Percentiles rank a stretch among this genome's conserved stretches.
Evolutionary conservation across 345 rosid genomes (phyloP).

Genomic region (Arabidopsis suecica): DNA sequence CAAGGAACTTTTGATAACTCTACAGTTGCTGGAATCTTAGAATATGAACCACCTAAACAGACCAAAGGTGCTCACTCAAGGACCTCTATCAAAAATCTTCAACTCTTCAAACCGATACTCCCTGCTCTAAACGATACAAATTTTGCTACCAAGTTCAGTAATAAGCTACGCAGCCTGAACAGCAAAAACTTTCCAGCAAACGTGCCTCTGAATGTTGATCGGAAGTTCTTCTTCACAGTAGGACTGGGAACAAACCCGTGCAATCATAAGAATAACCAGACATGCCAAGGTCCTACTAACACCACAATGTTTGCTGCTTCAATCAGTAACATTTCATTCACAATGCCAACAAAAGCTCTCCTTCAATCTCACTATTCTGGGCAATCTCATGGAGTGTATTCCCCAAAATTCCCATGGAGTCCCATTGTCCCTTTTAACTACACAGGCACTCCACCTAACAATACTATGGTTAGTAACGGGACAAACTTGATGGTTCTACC

Average conservation of each 20-base stretch:
- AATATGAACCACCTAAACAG: constrained; percentile 44
- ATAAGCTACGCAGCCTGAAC: constrained; percentile 58
- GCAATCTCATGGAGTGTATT: constrained; percentile 56
- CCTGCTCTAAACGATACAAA: constrained; percentile 64
- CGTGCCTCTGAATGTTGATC: constrained; percentile 59
- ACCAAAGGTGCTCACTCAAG: constrained; percentile 33
- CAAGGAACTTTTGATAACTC: constrained; percentile 58
- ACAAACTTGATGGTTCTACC: constrained; percentile 66
- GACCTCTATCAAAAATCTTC: constrained; percentile 48
- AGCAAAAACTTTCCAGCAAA: constrained; percentile 56
- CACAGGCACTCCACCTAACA: constrained; percentile 64
- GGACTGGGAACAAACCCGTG: constrained; percentile 68
- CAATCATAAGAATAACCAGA: constrained; percentile 52
- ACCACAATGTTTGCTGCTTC: constrained; percentile 69
- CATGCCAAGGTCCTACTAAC: constrained; percentile 78
- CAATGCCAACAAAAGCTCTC: constrained; percentile 64
- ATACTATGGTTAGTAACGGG: constrained; percentile 64
- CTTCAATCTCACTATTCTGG: constrained; percentile 66
- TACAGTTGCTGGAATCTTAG: constrained; percentile 48
- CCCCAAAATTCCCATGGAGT: constrained; percentile 52
- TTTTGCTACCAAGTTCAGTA: constrained; percentile 54
- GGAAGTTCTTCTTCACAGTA: constrained; percentile 58
- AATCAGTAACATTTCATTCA: constrained; percentile 64
- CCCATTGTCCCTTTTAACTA: constrained; percentile 58
- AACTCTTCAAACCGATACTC: constrained; percentile 53